Percentiles rank a stretch among this genome's conserved stretches.
Evolutionary conservation across 345 rosid species (phyloP).

Genomic region (Moringa oleifera): DNA sequence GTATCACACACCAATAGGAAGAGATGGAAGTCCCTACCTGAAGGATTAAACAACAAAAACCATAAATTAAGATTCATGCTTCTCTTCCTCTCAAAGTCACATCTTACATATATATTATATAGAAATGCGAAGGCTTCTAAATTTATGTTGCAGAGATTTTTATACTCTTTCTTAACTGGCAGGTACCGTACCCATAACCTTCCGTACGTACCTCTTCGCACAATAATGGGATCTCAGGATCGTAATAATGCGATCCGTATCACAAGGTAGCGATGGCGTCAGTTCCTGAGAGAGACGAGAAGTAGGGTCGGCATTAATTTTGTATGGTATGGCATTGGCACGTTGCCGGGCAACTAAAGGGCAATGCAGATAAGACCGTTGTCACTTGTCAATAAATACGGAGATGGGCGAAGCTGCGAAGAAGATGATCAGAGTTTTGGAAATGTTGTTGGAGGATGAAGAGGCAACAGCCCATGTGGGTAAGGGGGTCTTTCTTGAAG

Average conservation of each 20-base stretch:
- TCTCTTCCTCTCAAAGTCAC: background rate
- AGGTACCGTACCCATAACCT: slow-evolving; percentile 35
- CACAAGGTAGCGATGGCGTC: no score
- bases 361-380: background rate
- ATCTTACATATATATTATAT: no score
- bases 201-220: slow-evolving; percentile 30
- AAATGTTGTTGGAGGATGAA: background rate
- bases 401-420: background rate
- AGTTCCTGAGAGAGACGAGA: no score
- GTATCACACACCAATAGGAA: no score
- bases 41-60: slow-evolving; percentile 22
- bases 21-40: slow-evolving; percentile 19
- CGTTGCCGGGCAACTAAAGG: no score
- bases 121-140: no score
- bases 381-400: background rate
- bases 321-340: background rate
- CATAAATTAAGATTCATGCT: slow-evolving; percentile 29
- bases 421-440: background rate
- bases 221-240: background rate
- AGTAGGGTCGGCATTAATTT: no score
- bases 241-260: background rate
- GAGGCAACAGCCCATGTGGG: background rate
- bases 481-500: background rate
- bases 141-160: no score
- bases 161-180: slow-evolving; percentile 25